Base-by-base conservation (phyloP, 805 yeast genomes). In the Saccharomycopsis babjevae region DNA sequence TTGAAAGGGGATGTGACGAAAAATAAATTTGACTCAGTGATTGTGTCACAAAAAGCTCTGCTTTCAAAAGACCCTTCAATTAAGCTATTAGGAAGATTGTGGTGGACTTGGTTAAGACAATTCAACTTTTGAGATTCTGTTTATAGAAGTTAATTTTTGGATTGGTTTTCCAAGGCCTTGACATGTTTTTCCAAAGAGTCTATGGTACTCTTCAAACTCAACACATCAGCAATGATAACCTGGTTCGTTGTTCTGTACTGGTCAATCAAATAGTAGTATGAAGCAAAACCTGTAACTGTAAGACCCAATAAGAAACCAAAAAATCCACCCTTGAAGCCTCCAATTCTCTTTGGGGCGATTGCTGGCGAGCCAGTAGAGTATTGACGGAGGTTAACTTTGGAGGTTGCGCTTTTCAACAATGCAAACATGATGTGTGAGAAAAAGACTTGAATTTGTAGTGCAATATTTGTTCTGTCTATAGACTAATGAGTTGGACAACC, bases 251-350 rank as follows among this genome's bases (percentile, higher is more conserved):
- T 76, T 71, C 85, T 84, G 78, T 88, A 88, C 72, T 87, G 88
- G 68, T 89, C 94, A 62, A 88, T 73, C 66, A 88, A 77, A 73
- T 88, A 89, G 71, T 83, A 86, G 76, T 89, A 89, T 16, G 92
- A 84, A 7, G 83, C 88, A 60, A 80, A 80, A 1, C 96, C 92
- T 18, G 96, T 86, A 64, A 80, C 71, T 25, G 89, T 77, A 43
- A 86, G 87, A 54, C 97, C 96, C 36, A 84, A 76, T 59, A 89
- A 78, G 73, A 89, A 90, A 1, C 97, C 97, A 59, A 88, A 75
- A 64, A 89, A 76, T 5, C 77, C 79, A 18, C 80, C 79, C 59
- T 77, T 75, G 66, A 77, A 69, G 16, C 77, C 79, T 11, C 79
- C 79, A 46, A 74, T 70, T 60, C 67, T 69, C 39, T 65, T 68